Conservation (phyloP, 768 basidiomycete species). For the Podaxis rugospora region DNA sequence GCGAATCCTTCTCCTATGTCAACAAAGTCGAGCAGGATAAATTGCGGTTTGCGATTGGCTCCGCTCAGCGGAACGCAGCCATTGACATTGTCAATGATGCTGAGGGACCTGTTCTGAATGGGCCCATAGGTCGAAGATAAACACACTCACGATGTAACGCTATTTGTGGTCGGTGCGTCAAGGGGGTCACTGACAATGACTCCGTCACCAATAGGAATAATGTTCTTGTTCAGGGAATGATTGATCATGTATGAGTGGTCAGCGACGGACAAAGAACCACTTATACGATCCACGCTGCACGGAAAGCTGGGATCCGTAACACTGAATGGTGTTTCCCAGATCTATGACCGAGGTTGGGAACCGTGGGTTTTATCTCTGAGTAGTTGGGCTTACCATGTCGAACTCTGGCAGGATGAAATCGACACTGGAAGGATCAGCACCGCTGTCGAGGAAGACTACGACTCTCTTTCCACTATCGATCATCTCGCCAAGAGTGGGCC, state of each 20-base stretch:
- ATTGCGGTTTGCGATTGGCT: constrained; percentile 43
- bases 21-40: constrained; percentile 51
- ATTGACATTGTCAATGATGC: constrained; percentile 36
- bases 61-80: constrained; percentile 38
- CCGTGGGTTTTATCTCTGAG: not conserved
- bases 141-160: constrained; percentile 30
- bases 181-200: constrained; percentile 34
- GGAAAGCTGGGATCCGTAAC: constrained; percentile 47
- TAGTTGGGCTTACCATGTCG: constrained; percentile 35
- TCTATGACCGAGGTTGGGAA: constrained; percentile 23
- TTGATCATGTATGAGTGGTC: constrained; percentile 61
- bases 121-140: not conserved
- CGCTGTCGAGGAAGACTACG: constrained; percentile 57
- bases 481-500: constrained; percentile 64
- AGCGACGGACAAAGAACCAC: constrained; percentile 39
- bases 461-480: constrained; percentile 57
- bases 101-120: constrained; percentile 8
- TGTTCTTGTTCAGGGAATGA: constrained; percentile 48
- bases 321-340: constrained; percentile 57
- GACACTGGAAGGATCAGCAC: constrained; percentile 35
- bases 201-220: constrained; percentile 30
- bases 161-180: constrained; percentile 34
- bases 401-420: constrained; percentile 56
- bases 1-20: constrained; percentile 40
- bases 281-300: constrained; percentile 47